Percentiles rank a stretch among this genome's conserved stretches.
These are phyloP conservation scores for Fusarium citri DNA, from an alignment of 2,329 filamentous ascomycete genomes.

Conservation along the genomic window DNA sequence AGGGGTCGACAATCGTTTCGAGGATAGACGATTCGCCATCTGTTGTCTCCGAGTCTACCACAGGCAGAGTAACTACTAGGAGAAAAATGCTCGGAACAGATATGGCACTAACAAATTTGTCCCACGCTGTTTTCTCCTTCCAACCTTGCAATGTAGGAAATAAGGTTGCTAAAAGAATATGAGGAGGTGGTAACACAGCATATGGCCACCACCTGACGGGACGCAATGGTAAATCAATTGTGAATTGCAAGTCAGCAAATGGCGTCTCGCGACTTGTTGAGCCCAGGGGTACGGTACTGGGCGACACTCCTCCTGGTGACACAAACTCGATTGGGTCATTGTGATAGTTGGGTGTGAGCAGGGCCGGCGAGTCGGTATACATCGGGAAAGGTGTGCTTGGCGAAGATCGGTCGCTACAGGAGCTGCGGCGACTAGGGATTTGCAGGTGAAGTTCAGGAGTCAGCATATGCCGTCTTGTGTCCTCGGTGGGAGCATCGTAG, in stretches of 20 bases:
- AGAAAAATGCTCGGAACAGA: conserved; percentile 93
- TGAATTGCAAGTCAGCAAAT: conserved; percentile 58
- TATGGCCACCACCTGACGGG: conserved; percentile 86
- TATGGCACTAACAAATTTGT: conserved; percentile 82
- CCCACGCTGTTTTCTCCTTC: conserved; percentile 84
- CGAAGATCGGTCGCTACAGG: conserved; percentile 59
- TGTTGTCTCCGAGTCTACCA: conserved; percentile 79
- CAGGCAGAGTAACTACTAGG: conserved; percentile 88
- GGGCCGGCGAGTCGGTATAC: conserved; percentile 69
- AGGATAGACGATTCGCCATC: conserved; percentile 52
- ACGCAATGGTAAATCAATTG: conserved; percentile 53
- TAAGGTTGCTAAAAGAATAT: conserved; percentile 76
- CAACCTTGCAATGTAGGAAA: conserved; percentile 90
- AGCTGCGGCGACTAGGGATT: conserved; percentile 60
- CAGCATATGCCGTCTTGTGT: conserved; percentile 13
- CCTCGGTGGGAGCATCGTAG: conserved; percentile 21
- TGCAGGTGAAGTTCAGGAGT: conserved; percentile 55
- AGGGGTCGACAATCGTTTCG: conserved; percentile 46
- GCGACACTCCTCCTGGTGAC: conserved; percentile 54
- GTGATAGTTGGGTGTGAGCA: conserved; percentile 56
- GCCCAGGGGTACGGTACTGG: conserved; percentile 58
- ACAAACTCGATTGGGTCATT: conserved; percentile 65
- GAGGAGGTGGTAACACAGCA: conserved; percentile 75
- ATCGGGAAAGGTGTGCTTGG: conserved; percentile 74
- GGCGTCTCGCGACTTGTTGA: conserved; percentile 58